Conservation (phyloP, 2,329 filamentous ascomycete genomes). For the Lasiodiplodia theobromae region DNA sequence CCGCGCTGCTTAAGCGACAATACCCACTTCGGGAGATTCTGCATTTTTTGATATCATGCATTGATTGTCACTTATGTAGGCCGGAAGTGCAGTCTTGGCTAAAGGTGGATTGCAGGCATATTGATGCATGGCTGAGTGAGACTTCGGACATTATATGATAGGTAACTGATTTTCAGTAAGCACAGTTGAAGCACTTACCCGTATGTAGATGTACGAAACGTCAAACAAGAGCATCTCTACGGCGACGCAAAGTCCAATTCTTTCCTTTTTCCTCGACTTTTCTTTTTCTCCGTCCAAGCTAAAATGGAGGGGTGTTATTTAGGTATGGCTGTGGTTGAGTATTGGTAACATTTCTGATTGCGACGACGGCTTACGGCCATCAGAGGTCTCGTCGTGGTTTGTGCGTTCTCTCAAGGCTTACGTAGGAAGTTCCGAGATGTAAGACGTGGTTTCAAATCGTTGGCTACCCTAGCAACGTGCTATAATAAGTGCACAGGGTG, state of each 20-base stretch:
- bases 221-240: neutral
- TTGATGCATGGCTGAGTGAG: neutral
- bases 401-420: neutral
- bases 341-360: neutral
- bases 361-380: neutral
- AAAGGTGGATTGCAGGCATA: neutral
- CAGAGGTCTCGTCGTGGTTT: neutral
- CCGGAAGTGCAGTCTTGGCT: neutral
- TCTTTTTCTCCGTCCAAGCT: too few relatives aligned
- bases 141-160: neutral
- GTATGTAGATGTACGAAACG: neutral
- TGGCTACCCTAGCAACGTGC: neutral
- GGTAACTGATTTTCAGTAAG: neutral
- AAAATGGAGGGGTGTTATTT: neutral
- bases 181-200: neutral
- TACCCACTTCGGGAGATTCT: neutral
- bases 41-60: neutral
- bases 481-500: neutral
- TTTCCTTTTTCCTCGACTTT: neutral
- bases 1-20: neutral
- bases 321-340: neutral
- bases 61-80: neutral
- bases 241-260: neutral
- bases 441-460: neutral
- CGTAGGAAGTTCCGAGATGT: neutral